Conservation (phyloP, 2,329 filamentous ascomycete species). For the Penicillium concentricum region DNA sequence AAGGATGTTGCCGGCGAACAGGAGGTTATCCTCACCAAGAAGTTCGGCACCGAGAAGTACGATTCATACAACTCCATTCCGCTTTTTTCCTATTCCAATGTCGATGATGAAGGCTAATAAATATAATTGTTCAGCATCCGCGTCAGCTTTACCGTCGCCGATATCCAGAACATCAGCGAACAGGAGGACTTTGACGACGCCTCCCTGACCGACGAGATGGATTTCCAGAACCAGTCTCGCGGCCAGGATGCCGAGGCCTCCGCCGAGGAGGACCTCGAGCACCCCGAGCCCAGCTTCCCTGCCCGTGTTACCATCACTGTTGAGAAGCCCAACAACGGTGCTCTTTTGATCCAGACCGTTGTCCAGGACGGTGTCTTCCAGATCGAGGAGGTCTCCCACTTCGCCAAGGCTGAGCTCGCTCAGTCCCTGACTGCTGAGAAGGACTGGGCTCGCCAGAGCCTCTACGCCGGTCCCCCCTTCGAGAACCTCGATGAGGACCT, state of each 20-base stretch:
- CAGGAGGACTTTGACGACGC: constrained; percentile 56
- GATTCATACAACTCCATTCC: constrained; percentile 26
- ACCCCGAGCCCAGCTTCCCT: constrained; percentile 64
- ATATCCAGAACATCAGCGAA: constrained; percentile 68
- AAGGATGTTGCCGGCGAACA: constrained; percentile 80
- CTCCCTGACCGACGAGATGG: constrained; percentile 58
- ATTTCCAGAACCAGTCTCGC: constrained; percentile 56
- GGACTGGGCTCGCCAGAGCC: constrained; percentile 70
- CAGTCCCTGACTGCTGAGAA: constrained; percentile 73
- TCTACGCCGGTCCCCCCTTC: constrained; percentile 91
- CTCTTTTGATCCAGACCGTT: constrained; percentile 80
- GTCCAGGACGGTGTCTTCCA: constrained; percentile 83
- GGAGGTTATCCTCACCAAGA: constrained; percentile 80
- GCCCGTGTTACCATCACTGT: constrained; percentile 82
- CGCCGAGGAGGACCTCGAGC: constrained; percentile 42
- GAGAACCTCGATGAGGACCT: constrained; percentile 94
- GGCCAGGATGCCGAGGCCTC: constrained; percentile 37
- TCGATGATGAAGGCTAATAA: not conserved
- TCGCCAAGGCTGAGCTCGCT: constrained; percentile 73
- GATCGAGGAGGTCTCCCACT: constrained; percentile 90
- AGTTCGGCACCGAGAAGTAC: constrained; percentile 84
- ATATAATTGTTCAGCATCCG: constrained; percentile 59
- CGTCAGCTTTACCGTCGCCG: constrained; percentile 79
- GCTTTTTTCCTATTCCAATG: not conserved
- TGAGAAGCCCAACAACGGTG: constrained; percentile 82